phyloP scores from a whole-genome alignment of 345 rosid genomes.

The Arabidopsis suecica region DNA sequence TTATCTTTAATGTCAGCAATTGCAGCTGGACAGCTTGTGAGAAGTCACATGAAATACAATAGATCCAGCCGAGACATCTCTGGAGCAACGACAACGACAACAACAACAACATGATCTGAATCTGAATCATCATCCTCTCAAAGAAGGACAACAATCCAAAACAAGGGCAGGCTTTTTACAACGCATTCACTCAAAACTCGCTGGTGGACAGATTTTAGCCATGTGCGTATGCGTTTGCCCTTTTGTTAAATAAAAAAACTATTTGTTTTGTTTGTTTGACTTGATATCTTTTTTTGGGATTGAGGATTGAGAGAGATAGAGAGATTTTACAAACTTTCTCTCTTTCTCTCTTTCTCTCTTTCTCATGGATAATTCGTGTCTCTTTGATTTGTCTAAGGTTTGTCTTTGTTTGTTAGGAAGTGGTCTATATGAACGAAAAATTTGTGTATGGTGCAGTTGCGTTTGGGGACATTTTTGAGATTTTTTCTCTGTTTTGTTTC shows the following conservation, averaged over 20 bases:
- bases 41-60: constrained; percentile 92
- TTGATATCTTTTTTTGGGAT: constrained; percentile 1
- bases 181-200: constrained; percentile 39
- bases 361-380: constrained; percentile 46
- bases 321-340: background rate
- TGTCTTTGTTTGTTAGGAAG: constrained; percentile 43
- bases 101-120: background rate
- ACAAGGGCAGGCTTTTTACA: constrained; percentile 33
- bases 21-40: constrained; percentile 87
- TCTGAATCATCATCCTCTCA: constrained; percentile 17
- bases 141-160: constrained; percentile 28
- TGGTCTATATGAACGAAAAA: constrained; percentile 29
- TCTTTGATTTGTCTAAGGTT: constrained; percentile 34
- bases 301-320: background rate
- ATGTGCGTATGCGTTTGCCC: constrained; percentile 36
- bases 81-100: constrained; percentile 42
- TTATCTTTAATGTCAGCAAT: constrained; percentile 90
- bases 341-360: background rate
- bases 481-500: constrained; percentile 28
- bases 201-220: constrained; percentile 28
- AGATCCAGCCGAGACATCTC: constrained; percentile 76
- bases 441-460: constrained; percentile 32
- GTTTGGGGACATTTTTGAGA: constrained; percentile 16
- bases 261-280: constrained; percentile 36
- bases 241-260: constrained; percentile 43